Evolutionary conservation across 176 grass and related monocot species (phyloP).

Genomic region (Saccharum officinarum): DNA sequence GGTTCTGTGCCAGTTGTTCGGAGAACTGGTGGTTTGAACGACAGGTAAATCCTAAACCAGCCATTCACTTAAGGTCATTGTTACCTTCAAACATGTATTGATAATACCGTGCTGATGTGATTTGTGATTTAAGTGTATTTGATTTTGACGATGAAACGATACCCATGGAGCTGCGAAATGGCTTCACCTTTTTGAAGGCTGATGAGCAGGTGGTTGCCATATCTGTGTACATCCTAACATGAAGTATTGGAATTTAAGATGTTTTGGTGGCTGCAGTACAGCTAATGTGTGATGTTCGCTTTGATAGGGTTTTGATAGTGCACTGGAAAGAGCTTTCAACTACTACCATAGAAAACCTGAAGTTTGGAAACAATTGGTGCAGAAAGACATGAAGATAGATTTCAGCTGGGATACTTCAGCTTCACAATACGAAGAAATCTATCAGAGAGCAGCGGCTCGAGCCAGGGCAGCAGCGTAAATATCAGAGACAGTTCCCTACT

Average conservation of each 20-base stretch:
- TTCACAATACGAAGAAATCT: constrained; percentile 83
- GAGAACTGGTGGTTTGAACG: constrained; percentile 92
- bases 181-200: constrained; percentile 80
- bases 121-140: constrained; percentile 70
- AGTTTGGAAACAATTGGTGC: constrained; percentile 71
- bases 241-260: not conserved
- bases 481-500: constrained; percentile 24
- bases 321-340: constrained; percentile 75
- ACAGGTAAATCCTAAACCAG: constrained; percentile 56
- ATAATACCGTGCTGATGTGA: not conserved
- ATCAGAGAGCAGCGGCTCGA: constrained; percentile 61
- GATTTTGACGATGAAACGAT: constrained; percentile 69
- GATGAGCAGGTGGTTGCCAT: constrained; percentile 71
- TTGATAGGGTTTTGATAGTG: constrained; percentile 67
- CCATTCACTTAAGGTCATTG: not conserved
- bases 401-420: constrained; percentile 90
- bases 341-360: constrained; percentile 74
- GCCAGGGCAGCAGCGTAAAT: constrained; percentile 54
- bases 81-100: constrained; percentile 6
- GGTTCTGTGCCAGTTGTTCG: constrained; percentile 92
- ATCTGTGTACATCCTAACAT: not conserved
- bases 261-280: not conserved
- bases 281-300: constrained; percentile 20
- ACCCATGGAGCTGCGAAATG: constrained; percentile 69
- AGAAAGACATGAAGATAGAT: constrained; percentile 82